phyloP scores from a whole-genome alignment of 176 grass and related monocot species.

The Carex pumila region DNA sequence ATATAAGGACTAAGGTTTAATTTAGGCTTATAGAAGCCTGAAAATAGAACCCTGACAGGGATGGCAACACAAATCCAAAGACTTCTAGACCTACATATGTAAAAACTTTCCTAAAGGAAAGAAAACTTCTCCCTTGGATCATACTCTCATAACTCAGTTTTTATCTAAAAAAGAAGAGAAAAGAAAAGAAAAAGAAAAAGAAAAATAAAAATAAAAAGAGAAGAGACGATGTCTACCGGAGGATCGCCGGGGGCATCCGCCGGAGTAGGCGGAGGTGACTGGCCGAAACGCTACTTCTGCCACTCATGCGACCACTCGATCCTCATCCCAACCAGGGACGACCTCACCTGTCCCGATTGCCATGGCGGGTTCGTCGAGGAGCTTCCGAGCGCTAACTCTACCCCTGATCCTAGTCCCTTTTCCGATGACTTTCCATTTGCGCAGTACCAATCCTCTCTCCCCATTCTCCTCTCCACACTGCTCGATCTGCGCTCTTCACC shows the following conservation, averaged over 20 bases:
- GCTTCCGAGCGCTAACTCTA: conserved; percentile 49
- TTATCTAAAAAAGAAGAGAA: neutral
- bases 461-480: conserved; percentile 31
- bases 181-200: neutral
- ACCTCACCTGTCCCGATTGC: conserved; percentile 76
- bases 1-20: neutral
- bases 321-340: conserved; percentile 39
- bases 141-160: neutral
- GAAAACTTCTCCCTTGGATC: neutral
- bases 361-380: conserved; percentile 86
- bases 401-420: conserved; percentile 50
- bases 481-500: conserved; percentile 23
- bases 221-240: conserved; percentile 25
- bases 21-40: neutral
- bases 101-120: neutral
- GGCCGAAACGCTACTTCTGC: conserved; percentile 79
- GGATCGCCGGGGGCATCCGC: conserved; percentile 53
- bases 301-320: conserved; percentile 86
- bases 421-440: conserved; percentile 24
- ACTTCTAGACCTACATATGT: neutral
- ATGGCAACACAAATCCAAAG: neutral
- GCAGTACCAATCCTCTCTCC: conserved; percentile 11
- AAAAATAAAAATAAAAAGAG: neutral
- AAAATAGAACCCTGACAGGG: neutral
- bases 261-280: conserved; percentile 13